Percentiles rank a stretch among this genome's conserved stretches.
These are phyloP conservation scores for Guyanaporus albipodus DNA, from an alignment of 768 basidiomycete species.

Conservation along the genomic window DNA sequence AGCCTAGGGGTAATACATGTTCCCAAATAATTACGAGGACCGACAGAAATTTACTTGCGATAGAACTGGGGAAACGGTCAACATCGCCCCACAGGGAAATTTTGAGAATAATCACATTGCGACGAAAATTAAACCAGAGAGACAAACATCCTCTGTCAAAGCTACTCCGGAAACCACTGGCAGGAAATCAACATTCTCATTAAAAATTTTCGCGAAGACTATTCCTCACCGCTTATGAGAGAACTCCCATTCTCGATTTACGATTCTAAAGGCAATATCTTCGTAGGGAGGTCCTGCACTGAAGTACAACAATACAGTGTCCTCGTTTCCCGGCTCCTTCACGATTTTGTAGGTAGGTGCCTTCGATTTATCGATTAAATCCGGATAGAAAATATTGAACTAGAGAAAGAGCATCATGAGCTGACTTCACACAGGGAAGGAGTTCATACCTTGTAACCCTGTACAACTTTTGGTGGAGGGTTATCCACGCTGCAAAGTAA, in stretches of 20 bases:
- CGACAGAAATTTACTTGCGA: constrained; percentile 53
- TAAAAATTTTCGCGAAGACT: constrained; percentile 7
- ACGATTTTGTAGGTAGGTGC: constrained; percentile 96
- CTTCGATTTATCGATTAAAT: constrained; percentile 96
- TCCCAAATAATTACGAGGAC: constrained; percentile 13
- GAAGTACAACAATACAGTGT: constrained; percentile 91
- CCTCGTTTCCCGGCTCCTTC: constrained; percentile 91
- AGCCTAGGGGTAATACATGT: constrained; percentile 19
- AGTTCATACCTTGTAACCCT: constrained; percentile 83
- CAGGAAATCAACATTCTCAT: constrained; percentile 10
- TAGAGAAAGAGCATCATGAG: constrained; percentile 26
- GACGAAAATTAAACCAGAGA: constrained; percentile 93
- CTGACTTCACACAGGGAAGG: not conserved
- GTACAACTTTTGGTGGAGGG: constrained; percentile 98
- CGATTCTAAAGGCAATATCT: constrained; percentile 97
- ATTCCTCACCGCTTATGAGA: constrained; percentile 82
- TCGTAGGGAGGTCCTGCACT: constrained; percentile 97
- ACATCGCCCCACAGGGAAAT: constrained; percentile 9
- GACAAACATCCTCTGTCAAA: constrained; percentile 97
- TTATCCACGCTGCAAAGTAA: constrained; percentile 76
- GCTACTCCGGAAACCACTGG: constrained; percentile 90
- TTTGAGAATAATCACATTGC: constrained; percentile 60
- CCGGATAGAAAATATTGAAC: constrained; percentile 99
- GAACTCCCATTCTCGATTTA: constrained; percentile 98
- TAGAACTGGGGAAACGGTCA: constrained; percentile 55